phyloP scores from a whole-genome alignment of 148 eudicot genomes.

The Pharnaceum exiguum region DNA sequence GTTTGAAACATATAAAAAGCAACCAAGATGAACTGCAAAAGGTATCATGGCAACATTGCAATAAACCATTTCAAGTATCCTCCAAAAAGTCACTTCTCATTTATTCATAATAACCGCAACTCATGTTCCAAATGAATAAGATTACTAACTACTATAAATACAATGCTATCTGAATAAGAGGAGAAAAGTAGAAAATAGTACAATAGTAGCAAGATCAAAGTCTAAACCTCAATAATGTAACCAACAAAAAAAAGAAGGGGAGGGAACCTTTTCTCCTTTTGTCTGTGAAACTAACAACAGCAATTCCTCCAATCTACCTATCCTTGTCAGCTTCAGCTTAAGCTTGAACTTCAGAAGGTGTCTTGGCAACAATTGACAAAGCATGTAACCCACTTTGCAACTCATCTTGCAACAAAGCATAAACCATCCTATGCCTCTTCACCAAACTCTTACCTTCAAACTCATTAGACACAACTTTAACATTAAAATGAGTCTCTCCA shows the following conservation, averaged over 20 bases:
- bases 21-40: not conserved
- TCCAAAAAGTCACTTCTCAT: not conserved
- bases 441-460: conserved; percentile 87
- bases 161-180: not conserved
- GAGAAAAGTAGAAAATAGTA: not conserved
- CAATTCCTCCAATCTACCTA: conserved; percentile 10
- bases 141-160: conserved; percentile 2
- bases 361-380: conserved; percentile 74
- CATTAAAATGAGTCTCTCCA: conserved; percentile 84
- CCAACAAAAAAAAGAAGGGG: not conserved
- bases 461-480: conserved; percentile 61
- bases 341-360: conserved; percentile 66
- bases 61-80: not conserved
- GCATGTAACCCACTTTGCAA: conserved; percentile 84
- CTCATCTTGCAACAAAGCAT: conserved; percentile 74
- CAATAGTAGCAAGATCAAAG: too few relatives aligned
- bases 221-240: not conserved
- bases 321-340: too few relatives aligned
- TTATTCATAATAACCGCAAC: conserved; percentile 4
- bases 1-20: not conserved
- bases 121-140: conserved; percentile 3
- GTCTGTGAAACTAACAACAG: too few relatives aligned
- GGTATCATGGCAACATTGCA: not conserved
- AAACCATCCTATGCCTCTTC: conserved; percentile 83
- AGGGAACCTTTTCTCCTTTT: conserved; percentile 7